Conservation (phyloP, 1,139 yeast genomes). For the Magnusiomyces fungicola region DNA sequence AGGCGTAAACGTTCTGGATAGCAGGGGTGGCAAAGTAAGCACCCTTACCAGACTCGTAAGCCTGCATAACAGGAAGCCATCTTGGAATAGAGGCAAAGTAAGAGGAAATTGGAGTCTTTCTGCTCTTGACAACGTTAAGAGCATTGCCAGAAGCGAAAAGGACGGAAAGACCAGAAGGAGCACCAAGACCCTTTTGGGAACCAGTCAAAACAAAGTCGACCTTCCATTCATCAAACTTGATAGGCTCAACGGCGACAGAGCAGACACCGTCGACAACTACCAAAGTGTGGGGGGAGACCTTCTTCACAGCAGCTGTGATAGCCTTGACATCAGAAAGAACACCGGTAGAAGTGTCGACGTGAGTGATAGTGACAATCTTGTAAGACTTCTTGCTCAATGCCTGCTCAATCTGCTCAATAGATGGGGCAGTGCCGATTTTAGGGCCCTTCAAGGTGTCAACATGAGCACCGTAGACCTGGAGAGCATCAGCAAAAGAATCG, state of each 20-base stretch:
- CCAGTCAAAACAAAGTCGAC: slow-evolving; percentile 84
- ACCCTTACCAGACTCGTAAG: slow-evolving; percentile 74
- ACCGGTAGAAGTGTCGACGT: slow-evolving; percentile 94
- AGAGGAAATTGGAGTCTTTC: slow-evolving; percentile 50
- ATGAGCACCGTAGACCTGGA: slow-evolving; percentile 66
- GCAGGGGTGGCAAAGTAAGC: slow-evolving; percentile 95
- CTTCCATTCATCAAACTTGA: slow-evolving; percentile 87
- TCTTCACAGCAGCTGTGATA: slow-evolving; percentile 53
- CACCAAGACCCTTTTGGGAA: slow-evolving; percentile 93
- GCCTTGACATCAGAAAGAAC: slow-evolving; percentile 69
- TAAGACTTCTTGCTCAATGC: slow-evolving; percentile 48
- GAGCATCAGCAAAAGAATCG: slow-evolving; percentile 76
- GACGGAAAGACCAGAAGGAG: slow-evolving; percentile 85
- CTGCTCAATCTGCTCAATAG: slow-evolving; percentile 49
- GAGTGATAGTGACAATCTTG: slow-evolving; percentile 76
- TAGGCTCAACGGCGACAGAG: slow-evolving; percentile 80
- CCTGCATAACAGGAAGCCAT: slow-evolving; percentile 87
- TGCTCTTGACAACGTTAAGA: slow-evolving; percentile 45
- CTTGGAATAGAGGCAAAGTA: slow-evolving; percentile 71
- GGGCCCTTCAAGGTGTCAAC: slow-evolving; percentile 55
- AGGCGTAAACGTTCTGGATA: slow-evolving; percentile 75
- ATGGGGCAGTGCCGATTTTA: slow-evolving; percentile 63
- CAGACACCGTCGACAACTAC: slow-evolving; percentile 91
- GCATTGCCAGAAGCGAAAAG: slow-evolving; percentile 75
- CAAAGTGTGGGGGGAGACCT: slow-evolving; percentile 69